Conservation (phyloP, 495 filamentous ascomycete species). For the Xylaria longipes region DNA sequence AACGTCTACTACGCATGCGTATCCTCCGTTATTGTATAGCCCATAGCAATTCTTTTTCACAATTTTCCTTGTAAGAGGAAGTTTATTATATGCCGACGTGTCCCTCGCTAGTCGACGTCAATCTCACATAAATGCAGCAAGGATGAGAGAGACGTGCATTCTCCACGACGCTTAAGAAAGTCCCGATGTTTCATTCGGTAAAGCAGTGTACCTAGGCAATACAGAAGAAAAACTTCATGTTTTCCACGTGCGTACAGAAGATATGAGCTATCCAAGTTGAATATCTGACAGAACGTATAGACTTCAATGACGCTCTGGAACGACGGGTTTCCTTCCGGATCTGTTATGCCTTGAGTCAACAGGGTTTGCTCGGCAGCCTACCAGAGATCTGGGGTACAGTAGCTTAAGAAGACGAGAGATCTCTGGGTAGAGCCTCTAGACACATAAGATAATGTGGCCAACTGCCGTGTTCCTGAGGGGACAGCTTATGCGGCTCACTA, state of each 20-base stretch:
- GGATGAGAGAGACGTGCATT: constrained; percentile 13
- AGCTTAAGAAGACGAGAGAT: constrained; percentile 25
- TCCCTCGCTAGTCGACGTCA: constrained; percentile 8
- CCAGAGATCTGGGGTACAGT: constrained; percentile 28
- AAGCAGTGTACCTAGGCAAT: constrained; percentile 14
- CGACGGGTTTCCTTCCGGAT: constrained; percentile 21
- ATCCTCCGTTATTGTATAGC: not conserved
- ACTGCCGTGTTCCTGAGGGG: constrained; percentile 28
- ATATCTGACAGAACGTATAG: constrained; percentile 12
- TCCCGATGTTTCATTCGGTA: constrained; percentile 28
- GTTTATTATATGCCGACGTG: constrained; percentile 18
- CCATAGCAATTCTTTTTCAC: not conserved
- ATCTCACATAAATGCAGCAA: constrained; percentile 22
- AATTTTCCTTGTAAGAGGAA: not conserved
- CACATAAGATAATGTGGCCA: constrained; percentile 15
- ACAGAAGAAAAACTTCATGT: not conserved
- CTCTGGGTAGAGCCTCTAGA: constrained; percentile 19
- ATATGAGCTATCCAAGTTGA: not conserved
- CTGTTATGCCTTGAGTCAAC: constrained; percentile 2
- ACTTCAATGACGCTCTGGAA: constrained; percentile 21
- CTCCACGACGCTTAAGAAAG: constrained; percentile 25
- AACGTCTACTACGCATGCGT: not conserved
- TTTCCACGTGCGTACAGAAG: constrained; percentile 11
- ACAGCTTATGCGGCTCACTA: constrained; percentile 23
- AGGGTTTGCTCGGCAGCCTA: constrained; percentile 14